A percentile compares a stretch with the other conserved stretches of the same genome.
These are phyloP conservation scores for Sicyos baderoa DNA, from an alignment of 306 rosid species.

Conservation along the genomic window DNA sequence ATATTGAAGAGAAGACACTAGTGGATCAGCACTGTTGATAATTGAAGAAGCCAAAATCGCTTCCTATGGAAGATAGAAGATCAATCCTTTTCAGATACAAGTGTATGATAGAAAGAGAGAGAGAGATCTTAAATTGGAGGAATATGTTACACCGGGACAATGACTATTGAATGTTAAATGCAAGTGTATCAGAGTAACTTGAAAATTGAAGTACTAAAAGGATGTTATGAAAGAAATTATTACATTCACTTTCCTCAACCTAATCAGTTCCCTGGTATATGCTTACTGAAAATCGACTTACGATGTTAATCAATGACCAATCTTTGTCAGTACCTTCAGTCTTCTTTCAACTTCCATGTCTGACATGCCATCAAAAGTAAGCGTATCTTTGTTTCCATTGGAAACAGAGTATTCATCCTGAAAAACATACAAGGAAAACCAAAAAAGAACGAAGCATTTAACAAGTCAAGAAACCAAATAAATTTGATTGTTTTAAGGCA, in stretches of 20 bases:
- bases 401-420: slow-evolving; percentile 76
- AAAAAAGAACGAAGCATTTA: neutral
- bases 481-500: neutral
- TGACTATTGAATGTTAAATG: neutral
- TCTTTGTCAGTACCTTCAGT: slow-evolving; percentile 53
- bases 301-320: slow-evolving; percentile 11
- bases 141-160: no score
- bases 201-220: neutral
- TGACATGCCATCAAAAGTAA: slow-evolving; percentile 73
- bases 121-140: neutral
- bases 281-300: neutral
- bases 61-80: slow-evolving; percentile 41
- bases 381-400: slow-evolving; percentile 70
- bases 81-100: neutral
- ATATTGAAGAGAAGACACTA: slow-evolving; percentile 47
- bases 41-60: slow-evolving; percentile 48
- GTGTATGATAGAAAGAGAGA: neutral
- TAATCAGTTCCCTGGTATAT: slow-evolving; percentile 2
- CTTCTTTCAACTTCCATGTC: slow-evolving; percentile 84
- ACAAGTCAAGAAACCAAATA: neutral
- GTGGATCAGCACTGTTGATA: slow-evolving; percentile 49
- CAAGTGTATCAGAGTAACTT: neutral
- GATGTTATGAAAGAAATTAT: neutral
- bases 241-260: neutral
- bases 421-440: slow-evolving; percentile 5